Base-by-base conservation (phyloP, 2,329 filamentous ascomycete species). In the Botrytis squamosa region DNA sequence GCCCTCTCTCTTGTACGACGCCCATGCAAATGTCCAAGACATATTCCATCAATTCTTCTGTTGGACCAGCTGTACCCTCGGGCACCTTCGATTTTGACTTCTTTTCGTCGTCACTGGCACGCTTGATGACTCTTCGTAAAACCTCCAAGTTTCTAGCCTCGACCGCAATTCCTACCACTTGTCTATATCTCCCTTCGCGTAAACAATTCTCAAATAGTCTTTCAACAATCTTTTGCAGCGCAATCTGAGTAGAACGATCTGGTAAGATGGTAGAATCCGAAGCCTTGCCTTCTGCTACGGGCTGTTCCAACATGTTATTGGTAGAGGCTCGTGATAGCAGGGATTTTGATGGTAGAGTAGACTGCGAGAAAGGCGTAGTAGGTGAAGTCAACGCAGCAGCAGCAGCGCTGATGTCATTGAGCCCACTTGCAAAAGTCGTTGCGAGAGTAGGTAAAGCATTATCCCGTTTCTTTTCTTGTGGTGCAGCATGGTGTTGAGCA, bases 1-100 rank as follows among this genome's bases (percentile, higher is more conserved):
- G 89, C 66, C 91, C 91, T 71, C 95, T 90, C 84, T 99, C 96
- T 83, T 98, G 96, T 29, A 99, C 94, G 75, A 98, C 92, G 75
- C 97, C 95, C 94, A 99, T 97, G 86, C 95, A 98, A 77, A 99
- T 97, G 78, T 95, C 91, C 75, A 99, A 85, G 33, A 96, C 92
- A 80, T 99, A 99, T 78, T 99, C 96, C 91, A 99, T 96, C 73
- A 99, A 85, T 82, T 98, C 95, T 81, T 98, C 95, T 29, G 94
- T 92, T 42, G 91, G 89, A 5, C 88, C 87, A 67, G 85, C 84
- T 36, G 85, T 85, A 29, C 83, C 84, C 76, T 90, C 88, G 6
- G 82, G 82, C 55, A 85, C 83, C 81, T 91, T 90, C 80, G 87
- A 87, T 80, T 86, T 87, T 78, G 88, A 85, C 71, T 89, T 88